Base-by-base conservation (phyloP, 192 early-diverging fungal species). In the Coemansia sp. region DNA sequence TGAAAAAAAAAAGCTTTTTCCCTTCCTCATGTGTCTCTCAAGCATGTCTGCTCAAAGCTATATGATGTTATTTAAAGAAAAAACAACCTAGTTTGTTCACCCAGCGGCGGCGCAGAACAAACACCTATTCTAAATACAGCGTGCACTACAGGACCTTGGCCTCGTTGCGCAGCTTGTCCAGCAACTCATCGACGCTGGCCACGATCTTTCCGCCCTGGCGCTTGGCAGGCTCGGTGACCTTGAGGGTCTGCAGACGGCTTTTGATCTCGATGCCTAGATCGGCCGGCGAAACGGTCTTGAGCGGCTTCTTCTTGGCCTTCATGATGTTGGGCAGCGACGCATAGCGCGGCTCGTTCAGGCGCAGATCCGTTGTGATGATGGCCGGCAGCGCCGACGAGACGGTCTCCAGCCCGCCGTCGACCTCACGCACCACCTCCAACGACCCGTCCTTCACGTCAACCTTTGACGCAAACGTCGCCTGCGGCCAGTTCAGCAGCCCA, bases 291-390 rank as follows among this genome's bases (percentile, higher is more conserved):
- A 93, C 51, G 76, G 91, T 94, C 60, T 81, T 78, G 65, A 99
- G 75, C 51, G 93, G 93, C 90, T 99, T 99, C 89, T 97, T 98
- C 87, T 97, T 99, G 61, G 97, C 97, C 88, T 99, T 99, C 97
- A 97, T 97, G 77, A 97, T 97, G 85, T 86, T 86, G 61, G 85
- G 85, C 57, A 99, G 87, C 45, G 98, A 96, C 15, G 94, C 98
- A 73, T 94, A 99, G 63, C 96, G 89, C 22, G 98, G 98, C 75
- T 91, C 90, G 86, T 98, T 99, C 65, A 99, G 86, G 22, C 95
- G 90, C 79, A 99, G 87, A 84, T 98, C 98, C 15, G 95, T 91
- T 64, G 96, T 98, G 68, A 99, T 84, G 53, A 99, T 83, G 22
- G 95, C 94, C n/a, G 98, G 98, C 41, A 98, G 78, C 59, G 88